Percentiles rank a stretch among this genome's conserved stretches.
Evolutionary conservation across 352 stramenopile species (phyloP).

Genomic region (Phytopythium helicoides): DNA sequence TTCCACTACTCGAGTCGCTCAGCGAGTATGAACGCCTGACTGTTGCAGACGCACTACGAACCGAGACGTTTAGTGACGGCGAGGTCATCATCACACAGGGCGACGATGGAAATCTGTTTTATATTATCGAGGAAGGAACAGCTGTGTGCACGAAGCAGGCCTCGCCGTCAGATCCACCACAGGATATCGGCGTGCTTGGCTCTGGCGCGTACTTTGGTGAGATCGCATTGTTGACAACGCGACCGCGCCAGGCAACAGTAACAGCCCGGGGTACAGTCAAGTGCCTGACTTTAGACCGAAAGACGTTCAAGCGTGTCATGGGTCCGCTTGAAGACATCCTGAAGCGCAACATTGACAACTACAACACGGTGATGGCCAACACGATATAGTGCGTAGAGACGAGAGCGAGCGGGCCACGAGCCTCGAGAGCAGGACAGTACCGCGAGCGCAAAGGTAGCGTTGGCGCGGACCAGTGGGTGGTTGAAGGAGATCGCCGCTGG

Average conservation of each 20-base stretch:
- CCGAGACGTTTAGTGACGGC: slow-evolving; percentile 78
- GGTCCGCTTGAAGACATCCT: slow-evolving; percentile 88
- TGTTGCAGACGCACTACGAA: slow-evolving; percentile 84
- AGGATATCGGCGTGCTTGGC: slow-evolving; percentile 88
- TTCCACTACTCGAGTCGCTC: slow-evolving; percentile 90
- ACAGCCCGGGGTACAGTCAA: slow-evolving; percentile 84
- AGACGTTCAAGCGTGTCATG: slow-evolving; percentile 92
- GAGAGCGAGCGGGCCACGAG: too few species aligned
- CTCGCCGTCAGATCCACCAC: slow-evolving; percentile 54
- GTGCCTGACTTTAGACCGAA: slow-evolving; percentile 90
- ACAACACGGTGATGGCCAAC: slow-evolving; percentile 89
- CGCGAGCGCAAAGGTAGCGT: not conserved
- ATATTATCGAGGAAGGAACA: slow-evolving; percentile 87
- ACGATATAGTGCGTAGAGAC: too few species aligned
- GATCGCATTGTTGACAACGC: slow-evolving; percentile 92
- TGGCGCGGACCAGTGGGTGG: too few species aligned
- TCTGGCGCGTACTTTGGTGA: slow-evolving; percentile 96
- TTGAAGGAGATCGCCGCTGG: too few species aligned
- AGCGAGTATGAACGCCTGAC: slow-evolving; percentile 88
- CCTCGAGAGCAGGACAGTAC: too few species aligned
- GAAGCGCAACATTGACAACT: slow-evolving; percentile 91
- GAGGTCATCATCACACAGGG: slow-evolving; percentile 91
- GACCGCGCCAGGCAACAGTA: slow-evolving; percentile 90
- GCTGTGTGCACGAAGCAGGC: slow-evolving; percentile 85
- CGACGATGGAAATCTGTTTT: slow-evolving; percentile 88